Evolutionary conservation across 768 basidiomycete genomes (phyloP), one percentile per base, ranked within the genome.

Genomic region (Phlebiopsis flavidoalba): DNA sequence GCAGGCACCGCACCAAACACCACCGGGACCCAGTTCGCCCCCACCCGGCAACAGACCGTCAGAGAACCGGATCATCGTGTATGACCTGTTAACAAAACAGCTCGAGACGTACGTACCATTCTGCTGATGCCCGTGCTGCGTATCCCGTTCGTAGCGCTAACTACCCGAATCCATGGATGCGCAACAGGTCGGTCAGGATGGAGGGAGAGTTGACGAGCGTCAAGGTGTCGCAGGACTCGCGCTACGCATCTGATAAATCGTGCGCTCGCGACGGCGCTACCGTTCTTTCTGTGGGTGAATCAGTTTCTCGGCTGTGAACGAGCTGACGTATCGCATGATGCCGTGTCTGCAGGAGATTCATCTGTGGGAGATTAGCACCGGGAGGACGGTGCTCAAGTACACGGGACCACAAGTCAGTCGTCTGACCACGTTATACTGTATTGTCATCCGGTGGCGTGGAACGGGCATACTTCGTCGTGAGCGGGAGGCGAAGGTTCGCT

Each of bases 381-480:
- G 83, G 24, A 83, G 83, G 55, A 77, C 91, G 60, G 80, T 87
- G 24, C 87, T 89, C 62, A 93, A 87, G 73, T 96, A 89, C 70
- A 84, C 84, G 3, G 97, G 95, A n/a, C 8, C 95, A 97, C 63
- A 82, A 81, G 33, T n/a, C 93, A 96, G 72, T 84, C 85, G 1
- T n/a, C n/a, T 80, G 83, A 31, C n/a, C 91, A 93, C 72, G 86
- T 97, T 63, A 91, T 98, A 62, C 85, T n/a, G 93, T 60, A 93
- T 91, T 72, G 95, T 93, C 70, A n/a, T 98, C 98, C 73, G 97
- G 95, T 31, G 95, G 96, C 31, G 77, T 87, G 56, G 86, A 91
- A 67, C n/a, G n/a, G 89, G 87, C 56, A 92, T n/a, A 89, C 69
- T 95, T 95, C 70, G 83, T 99, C 55, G 83, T 93, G 62, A 94